A percentile compares a stretch with the other conserved stretches of the same genome.
Conservation (phyloP, 768 basidiomycete genomes). For the Gelatoporia subvermispora region DNA sequence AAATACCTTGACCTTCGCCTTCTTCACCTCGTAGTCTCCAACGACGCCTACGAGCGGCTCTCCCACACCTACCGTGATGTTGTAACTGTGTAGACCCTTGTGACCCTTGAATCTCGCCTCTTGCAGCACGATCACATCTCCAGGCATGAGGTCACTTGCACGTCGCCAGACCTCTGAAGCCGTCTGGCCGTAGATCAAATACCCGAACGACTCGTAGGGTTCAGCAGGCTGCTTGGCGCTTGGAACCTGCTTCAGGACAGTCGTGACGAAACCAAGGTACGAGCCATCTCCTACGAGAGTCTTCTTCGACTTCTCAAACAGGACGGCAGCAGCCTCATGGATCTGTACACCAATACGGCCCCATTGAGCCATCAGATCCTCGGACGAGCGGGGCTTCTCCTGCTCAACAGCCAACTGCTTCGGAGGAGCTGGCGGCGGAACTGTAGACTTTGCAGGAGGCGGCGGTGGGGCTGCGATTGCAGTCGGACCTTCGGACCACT, state of each 20-base stretch:
- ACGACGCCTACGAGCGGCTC: constrained; percentile 71
- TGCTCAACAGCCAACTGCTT: constrained; percentile 3
- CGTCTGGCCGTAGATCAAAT: constrained; percentile 71
- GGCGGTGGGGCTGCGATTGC: constrained; percentile 29
- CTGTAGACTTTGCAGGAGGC: constrained; percentile 15
- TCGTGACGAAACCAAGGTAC: constrained; percentile 69
- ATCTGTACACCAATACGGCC: constrained; percentile 72
- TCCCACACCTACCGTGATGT: constrained; percentile 47
- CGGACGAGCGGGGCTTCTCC: constrained; percentile 42
- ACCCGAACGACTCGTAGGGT: constrained; percentile 52
- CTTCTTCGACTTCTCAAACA: constrained; percentile 76
- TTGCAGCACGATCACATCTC: constrained; percentile 71
- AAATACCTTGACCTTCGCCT: constrained; percentile 78
- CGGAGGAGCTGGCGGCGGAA: background rate
- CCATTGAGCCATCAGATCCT: constrained; percentile 69
- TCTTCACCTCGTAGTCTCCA: constrained; percentile 80
- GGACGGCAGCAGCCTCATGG: constrained; percentile 58
- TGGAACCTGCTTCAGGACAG: constrained; percentile 63
- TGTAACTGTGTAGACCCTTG: constrained; percentile 75
- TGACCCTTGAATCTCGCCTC: constrained; percentile 78
- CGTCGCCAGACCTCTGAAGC: constrained; percentile 64
- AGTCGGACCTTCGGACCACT: constrained; percentile 57
- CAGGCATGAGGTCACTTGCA: constrained; percentile 77
- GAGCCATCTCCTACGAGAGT: constrained; percentile 80
- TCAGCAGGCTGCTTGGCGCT: constrained; percentile 42